phyloP scores from a whole-genome alignment of 257 asterid genomes.

The Solanum dulcamara region DNA sequence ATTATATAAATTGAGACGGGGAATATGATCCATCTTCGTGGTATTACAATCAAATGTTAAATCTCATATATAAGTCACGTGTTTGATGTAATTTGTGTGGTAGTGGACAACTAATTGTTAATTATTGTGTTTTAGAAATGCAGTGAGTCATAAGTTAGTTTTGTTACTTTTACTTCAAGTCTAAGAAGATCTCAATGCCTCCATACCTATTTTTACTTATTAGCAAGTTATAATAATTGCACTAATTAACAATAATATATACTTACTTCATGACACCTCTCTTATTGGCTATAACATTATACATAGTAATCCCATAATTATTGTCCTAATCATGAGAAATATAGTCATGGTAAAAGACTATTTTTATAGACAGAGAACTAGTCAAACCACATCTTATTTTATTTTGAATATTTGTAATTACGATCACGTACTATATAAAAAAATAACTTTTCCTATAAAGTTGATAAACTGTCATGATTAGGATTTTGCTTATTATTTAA shows the following conservation, averaged over 20 bases:
- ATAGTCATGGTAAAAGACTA: not conserved
- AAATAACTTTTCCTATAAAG: not conserved
- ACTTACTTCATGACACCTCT: not conserved
- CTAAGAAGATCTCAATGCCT: not conserved
- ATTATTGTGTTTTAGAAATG: not conserved
- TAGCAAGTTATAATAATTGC: not conserved
- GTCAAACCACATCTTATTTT: not conserved
- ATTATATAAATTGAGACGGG: no score
- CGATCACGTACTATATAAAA: not conserved
- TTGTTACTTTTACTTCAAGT: not conserved
- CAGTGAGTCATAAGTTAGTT: not conserved
- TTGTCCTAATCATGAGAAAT: not conserved
- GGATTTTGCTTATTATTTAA: not conserved
- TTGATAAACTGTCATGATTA: not conserved
- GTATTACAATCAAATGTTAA: not conserved
- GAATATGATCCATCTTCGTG: no score
- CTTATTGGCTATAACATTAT: not conserved
- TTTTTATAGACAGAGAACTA: not conserved
- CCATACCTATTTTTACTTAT: not conserved
- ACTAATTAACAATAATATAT: not conserved
- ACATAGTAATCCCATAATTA: not conserved
- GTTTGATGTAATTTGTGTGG: not conserved
- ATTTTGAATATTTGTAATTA: not conserved
- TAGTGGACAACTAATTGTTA: not conserved
- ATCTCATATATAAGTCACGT: not conserved